phyloP scores from a whole-genome alignment of 2,329 filamentous ascomycete species.

The Nemania diffusa region DNA sequence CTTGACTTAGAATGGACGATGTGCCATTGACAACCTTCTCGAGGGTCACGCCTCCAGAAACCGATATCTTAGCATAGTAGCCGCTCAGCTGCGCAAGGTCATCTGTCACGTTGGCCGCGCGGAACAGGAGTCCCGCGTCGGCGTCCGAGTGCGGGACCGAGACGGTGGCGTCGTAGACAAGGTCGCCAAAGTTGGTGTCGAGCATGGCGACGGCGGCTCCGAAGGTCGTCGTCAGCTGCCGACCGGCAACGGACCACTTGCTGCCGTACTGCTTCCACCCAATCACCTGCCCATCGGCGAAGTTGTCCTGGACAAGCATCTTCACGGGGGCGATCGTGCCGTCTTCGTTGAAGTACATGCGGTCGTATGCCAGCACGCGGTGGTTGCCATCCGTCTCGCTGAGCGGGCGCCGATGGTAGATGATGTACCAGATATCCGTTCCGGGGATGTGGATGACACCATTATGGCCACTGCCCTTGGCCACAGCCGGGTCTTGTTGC shows the following conservation, averaged over 20 bases:
- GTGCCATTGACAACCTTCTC: constrained; percentile 38
- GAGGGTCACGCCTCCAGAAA: constrained; percentile 40
- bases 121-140: constrained; percentile 52
- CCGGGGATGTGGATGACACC: constrained; percentile 54
- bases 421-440: constrained; percentile 56
- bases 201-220: constrained; percentile 46
- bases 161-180: constrained; percentile 49
- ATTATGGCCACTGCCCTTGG: constrained; percentile 54
- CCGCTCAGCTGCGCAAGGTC: constrained; percentile 43
- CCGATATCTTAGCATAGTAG: constrained; percentile 46
- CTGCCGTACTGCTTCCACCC: constrained; percentile 50
- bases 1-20: constrained; percentile 34
- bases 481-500: constrained; percentile 49
- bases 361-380: constrained; percentile 59
- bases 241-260: constrained; percentile 44
- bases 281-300: constrained; percentile 53
- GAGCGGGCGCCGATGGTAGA: constrained; percentile 59
- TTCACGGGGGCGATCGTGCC: constrained; percentile 56
- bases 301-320: constrained; percentile 59
- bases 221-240: constrained; percentile 42
- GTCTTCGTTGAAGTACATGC: constrained; percentile 58
- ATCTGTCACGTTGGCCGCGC: constrained; percentile 41
- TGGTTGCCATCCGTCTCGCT: constrained; percentile 58
- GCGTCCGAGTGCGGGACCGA: constrained; percentile 34
- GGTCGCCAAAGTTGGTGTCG: constrained; percentile 52